Evolutionary conservation across 2,329 filamentous ascomycete species (phyloP).

Genomic region (Beauveria varroae): DNA sequence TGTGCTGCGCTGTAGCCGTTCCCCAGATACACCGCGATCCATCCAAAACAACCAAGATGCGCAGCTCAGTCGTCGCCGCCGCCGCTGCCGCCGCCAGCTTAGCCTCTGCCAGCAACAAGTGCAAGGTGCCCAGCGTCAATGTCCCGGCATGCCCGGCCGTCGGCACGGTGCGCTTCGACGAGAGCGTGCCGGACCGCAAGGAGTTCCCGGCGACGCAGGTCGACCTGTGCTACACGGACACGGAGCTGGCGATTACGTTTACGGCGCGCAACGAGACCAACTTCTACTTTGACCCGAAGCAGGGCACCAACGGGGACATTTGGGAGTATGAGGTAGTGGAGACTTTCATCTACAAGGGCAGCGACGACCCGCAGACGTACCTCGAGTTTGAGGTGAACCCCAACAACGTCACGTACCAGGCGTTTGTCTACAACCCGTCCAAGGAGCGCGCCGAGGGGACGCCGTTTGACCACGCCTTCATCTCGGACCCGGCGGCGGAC

Average conservation of each 20-base stretch:
- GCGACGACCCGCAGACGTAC: slow-evolving; percentile 39
- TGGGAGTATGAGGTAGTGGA: slow-evolving; percentile 46
- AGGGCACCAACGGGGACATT: slow-evolving; percentile 38
- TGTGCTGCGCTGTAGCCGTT: no score
- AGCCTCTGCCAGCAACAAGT: slow-evolving; percentile 4
- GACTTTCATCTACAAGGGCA: slow-evolving; percentile 38
- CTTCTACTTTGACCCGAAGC: slow-evolving; percentile 37
- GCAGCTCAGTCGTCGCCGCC: neutral
- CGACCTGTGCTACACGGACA: slow-evolving; percentile 38
- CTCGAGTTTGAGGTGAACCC: slow-evolving; percentile 44
- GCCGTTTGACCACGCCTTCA: slow-evolving; percentile 36
- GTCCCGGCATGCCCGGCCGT: slow-evolving; percentile 32
- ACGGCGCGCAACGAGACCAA: slow-evolving; percentile 37
- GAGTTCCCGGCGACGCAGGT: slow-evolving; percentile 37
- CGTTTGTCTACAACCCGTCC: slow-evolving; percentile 43
- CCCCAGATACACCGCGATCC: no score
- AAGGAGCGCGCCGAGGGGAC: slow-evolving; percentile 33
- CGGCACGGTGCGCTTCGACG: slow-evolving; percentile 31
- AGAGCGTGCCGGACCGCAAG: slow-evolving; percentile 32
- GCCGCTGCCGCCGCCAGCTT: slow-evolving; percentile 7
- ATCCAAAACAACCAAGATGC: neutral
- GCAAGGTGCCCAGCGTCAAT: slow-evolving; percentile 21
- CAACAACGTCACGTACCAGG: slow-evolving; percentile 44
- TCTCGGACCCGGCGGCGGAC: slow-evolving; percentile 32
- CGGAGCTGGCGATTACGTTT: slow-evolving; percentile 33